Percentiles rank a stretch among this genome's conserved stretches.
Evolutionary conservation across 2,329 filamentous ascomycete genomes (phyloP).

Genomic region (Fonsecaea monophora): DNA sequence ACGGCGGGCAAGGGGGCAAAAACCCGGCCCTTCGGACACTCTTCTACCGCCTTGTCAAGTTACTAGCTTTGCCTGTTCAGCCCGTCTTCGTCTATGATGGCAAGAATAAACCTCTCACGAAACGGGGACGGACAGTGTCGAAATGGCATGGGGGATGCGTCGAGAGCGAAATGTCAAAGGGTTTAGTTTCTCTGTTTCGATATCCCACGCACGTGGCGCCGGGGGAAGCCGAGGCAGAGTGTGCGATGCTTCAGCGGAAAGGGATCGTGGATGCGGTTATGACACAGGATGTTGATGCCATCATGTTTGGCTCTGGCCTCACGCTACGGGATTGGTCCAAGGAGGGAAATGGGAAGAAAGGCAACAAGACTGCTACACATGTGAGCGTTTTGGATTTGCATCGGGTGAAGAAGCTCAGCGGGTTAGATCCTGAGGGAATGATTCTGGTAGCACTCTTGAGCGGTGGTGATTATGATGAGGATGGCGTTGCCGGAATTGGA

Average conservation of each 20-base stretch:
- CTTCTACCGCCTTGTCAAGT: constrained; percentile 85
- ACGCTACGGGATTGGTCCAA: constrained; percentile 84
- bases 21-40: constrained; percentile 91
- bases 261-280: constrained; percentile 91
- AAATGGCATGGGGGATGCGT: constrained; percentile 63
- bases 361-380: constrained; percentile 76
- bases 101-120: constrained; percentile 81
- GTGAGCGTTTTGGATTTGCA: constrained; percentile 78
- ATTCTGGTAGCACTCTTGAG: constrained; percentile 93
- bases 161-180: constrained; percentile 78
- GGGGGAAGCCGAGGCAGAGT: constrained; percentile 95
- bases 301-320: constrained; percentile 90
- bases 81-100: constrained; percentile 93
- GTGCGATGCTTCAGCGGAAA: constrained; percentile 79
- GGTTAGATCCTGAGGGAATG: constrained; percentile 85
- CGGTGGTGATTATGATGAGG: constrained; percentile 90
- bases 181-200: constrained; percentile 81
- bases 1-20: constrained; percentile 79
- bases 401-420: constrained; percentile 63
- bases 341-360: constrained; percentile 66
- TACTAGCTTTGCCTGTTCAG: constrained; percentile 78
- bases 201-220: constrained; percentile 86
- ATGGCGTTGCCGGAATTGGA: constrained; percentile 85
- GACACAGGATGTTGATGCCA: constrained; percentile 94
- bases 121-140: constrained; percentile 75